A percentile compares a stretch with the other conserved stretches of the same genome.
Conservation (phyloP, 345 rosid genomes). For the Physaria fendleri region DNA sequence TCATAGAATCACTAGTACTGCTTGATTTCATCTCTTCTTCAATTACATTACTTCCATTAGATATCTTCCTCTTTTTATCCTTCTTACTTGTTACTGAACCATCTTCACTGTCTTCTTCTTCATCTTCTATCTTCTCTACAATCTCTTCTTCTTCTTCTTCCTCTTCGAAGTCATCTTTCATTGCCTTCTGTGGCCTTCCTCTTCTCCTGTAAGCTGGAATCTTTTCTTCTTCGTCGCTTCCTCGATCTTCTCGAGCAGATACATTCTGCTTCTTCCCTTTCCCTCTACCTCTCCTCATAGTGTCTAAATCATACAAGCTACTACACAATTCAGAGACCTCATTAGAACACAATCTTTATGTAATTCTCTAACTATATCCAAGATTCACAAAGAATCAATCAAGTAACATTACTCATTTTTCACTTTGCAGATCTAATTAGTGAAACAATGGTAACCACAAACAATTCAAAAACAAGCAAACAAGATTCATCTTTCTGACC, state of each 20-base stretch:
- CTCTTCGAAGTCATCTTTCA: slow-evolving; percentile 43
- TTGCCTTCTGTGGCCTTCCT: slow-evolving; percentile 64
- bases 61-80: slow-evolving; percentile 51
- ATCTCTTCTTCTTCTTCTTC: slow-evolving; percentile 31
- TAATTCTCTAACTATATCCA: background rate
- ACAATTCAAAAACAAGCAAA: background rate
- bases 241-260: slow-evolving; percentile 42
- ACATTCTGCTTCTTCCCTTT: slow-evolving; percentile 59
- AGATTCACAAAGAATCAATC: background rate
- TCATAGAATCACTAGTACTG: slow-evolving; percentile 35
- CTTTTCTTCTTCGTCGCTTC: slow-evolving; percentile 61
- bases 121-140: slow-evolving; percentile 28
- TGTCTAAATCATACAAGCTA: background rate
- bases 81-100: slow-evolving; percentile 33
- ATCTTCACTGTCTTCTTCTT: slow-evolving; percentile 19
- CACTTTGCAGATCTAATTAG: background rate
- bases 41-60: slow-evolving; percentile 28
- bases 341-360: background rate
- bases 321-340: background rate
- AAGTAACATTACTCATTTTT: background rate
- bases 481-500: background rate
- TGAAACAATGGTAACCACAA: background rate
- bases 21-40: slow-evolving; percentile 54
- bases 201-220: slow-evolving; percentile 46
- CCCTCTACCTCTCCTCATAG: slow-evolving; percentile 55